These are phyloP conservation scores for Acrodontium crateriforme DNA, from an alignment of 2,329 filamentous ascomycete species.

Conservation along the genomic window DNA sequence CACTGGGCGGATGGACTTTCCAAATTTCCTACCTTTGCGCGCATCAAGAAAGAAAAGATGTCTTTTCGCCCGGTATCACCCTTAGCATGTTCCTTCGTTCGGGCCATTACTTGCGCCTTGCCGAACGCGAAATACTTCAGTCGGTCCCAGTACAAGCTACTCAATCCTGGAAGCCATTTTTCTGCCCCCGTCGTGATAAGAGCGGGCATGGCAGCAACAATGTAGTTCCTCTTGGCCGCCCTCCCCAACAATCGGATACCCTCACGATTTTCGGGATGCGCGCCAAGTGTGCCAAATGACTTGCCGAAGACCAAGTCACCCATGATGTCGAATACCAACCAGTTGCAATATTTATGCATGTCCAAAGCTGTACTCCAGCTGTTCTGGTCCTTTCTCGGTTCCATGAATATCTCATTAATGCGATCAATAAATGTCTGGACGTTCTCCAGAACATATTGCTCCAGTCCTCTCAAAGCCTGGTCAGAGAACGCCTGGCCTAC, in stretches of 20 bases:
- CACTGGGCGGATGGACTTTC: too few relatives aligned
- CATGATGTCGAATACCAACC: constrained; percentile 32
- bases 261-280: constrained; percentile 19
- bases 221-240: constrained; percentile 32
- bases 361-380: constrained; percentile 29
- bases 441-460: constrained; percentile 31
- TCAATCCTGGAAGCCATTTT: constrained; percentile 11
- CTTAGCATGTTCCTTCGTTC: constrained; percentile 8
- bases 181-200: constrained; percentile 12
- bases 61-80: constrained; percentile 7
- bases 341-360: constrained; percentile 30
- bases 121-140: constrained; percentile 16
- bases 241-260: constrained; percentile 29
- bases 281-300: constrained; percentile 15
- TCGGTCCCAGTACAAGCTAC: constrained; percentile 12
- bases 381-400: not conserved
- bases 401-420: constrained; percentile 22
- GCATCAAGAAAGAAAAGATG: constrained; percentile 14
- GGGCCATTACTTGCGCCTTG: constrained; percentile 14
- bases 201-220: constrained; percentile 22
- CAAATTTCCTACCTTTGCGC: too few relatives aligned
- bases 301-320: constrained; percentile 24
- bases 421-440: constrained; percentile 25
- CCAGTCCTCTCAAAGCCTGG: constrained; percentile 30
- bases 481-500: constrained; percentile 35